Percentiles rank a stretch among this genome's conserved stretches.
Evolutionary conservation across 305 asterid genomes (phyloP).

Genomic region (Euphrasia arctica): DNA sequence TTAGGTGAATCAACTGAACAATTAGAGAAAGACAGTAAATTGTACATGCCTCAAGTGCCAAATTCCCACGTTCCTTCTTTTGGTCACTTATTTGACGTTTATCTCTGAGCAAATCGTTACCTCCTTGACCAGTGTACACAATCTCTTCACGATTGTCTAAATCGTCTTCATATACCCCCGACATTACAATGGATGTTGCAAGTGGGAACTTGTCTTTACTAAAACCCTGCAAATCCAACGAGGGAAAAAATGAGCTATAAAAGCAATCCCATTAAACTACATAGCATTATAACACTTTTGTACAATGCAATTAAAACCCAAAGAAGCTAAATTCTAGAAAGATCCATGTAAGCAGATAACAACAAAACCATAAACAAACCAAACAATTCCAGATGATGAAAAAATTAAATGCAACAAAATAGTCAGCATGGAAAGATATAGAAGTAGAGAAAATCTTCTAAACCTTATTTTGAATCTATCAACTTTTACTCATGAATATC

Average conservation of each 20-base stretch:
- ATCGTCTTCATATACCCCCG: slow-evolving; percentile 94
- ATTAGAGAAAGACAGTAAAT: slow-evolving; percentile 17
- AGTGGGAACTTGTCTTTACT: slow-evolving; percentile 48
- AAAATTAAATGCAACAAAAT: no score
- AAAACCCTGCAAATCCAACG: slow-evolving; percentile 39
- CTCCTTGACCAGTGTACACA: slow-evolving; percentile 96
- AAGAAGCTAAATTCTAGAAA: no score
- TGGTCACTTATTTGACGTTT: slow-evolving; percentile 75
- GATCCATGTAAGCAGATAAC: no score
- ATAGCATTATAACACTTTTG: no score
- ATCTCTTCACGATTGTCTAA: slow-evolving; percentile 72
- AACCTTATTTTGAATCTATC: no score
- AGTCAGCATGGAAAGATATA: no score
- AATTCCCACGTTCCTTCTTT: slow-evolving; percentile 64
- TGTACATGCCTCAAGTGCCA: slow-evolving; percentile 63
- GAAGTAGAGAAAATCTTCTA: no score
- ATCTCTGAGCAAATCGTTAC: slow-evolving; percentile 72
- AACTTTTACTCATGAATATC: no score
- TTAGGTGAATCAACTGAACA: not conserved
- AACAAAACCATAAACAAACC: no score
- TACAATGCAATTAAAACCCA: no score
- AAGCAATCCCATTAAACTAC: not conserved
- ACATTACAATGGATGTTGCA: slow-evolving; percentile 66
- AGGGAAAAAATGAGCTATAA: not conserved
- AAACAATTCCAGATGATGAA: no score